Base-by-base conservation (phyloP, 2,329 filamentous ascomycete species). In the Calonectria fujianensis region DNA sequence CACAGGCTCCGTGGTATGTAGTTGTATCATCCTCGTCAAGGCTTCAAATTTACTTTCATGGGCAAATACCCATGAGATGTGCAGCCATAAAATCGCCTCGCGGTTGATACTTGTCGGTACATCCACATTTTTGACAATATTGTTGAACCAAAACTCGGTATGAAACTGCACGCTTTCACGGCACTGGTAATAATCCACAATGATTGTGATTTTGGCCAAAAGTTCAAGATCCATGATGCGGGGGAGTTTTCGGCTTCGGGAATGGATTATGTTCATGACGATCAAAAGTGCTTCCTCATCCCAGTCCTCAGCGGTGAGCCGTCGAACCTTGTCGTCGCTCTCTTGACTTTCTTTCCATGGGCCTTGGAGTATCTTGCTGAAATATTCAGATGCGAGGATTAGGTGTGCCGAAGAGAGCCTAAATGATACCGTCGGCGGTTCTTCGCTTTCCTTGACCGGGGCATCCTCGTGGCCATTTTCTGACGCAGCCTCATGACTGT, bases 131-230 rank as follows among this genome's bases (percentile, higher is more conserved):
- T 52, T 32, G 13, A n/a, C 51, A 31, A 54, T 29, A 4, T 10
- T 29, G 51, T 32, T 32, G 24, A 64, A 45, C 61, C 61, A 64
- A 39, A 45, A 39, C 1, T 64, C 37, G 1, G 37, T 31, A 13
- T 64, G 39, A 16, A 64, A 64, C 14, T 29, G 29, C 2, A 64
- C 16, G 10, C 24, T 27, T 13, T 48, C 37, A 2, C 45, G 39
- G 39, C 61, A 64, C 16, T 64, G 35, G 18, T 64, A 64, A 39
- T 64, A 64, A 29, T 64, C 61, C 24, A 32, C 24, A 20, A 64
- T 48, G 0, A 64, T 13, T 4, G 39, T 31, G 41, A 64, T 64
- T 16, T 64, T 64, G 6, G 61, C 61, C 37, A 64, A 45, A 1
- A 64, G 61, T n/a, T 64, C 61, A 16, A 48, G 39, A n/a, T 64